Evolutionary conservation across 441 rosid genomes (phyloP).

Genomic region (Bocquillonia castaneifolia): DNA sequence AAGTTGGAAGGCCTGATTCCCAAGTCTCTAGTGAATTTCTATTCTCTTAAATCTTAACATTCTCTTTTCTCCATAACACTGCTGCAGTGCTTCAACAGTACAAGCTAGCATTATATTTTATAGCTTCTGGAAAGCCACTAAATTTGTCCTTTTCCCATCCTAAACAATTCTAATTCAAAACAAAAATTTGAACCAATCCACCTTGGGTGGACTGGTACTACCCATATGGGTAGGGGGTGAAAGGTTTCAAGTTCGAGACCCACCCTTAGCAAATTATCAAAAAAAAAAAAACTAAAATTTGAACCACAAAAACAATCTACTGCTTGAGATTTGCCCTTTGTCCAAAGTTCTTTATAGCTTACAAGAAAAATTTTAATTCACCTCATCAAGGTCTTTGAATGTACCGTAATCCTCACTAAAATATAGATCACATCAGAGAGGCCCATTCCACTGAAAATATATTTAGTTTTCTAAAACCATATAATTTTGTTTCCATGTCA

Average conservation of each 20-base stretch:
- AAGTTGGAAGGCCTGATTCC: neutral
- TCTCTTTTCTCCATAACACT: neutral
- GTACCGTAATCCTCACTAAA: neutral
- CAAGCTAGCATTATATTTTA: neutral
- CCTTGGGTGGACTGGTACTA: too few species aligned
- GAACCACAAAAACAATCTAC: too few species aligned
- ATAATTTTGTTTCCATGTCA: neutral
- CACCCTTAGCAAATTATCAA: too few species aligned
- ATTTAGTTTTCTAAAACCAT: neutral
- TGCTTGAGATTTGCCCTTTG: neutral
- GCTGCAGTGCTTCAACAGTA: neutral
- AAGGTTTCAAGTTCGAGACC: too few species aligned
- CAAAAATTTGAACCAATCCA: too few species aligned
- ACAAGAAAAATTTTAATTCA: neutral
- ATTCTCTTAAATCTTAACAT: neutral
- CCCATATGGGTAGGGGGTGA: too few species aligned
- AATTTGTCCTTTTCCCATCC: too few species aligned
- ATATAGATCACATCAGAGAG: too few species aligned
- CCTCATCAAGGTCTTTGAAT: neutral
- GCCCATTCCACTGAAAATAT: too few species aligned
- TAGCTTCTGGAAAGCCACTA: neutral
- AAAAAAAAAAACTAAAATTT: too few species aligned
- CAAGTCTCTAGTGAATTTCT: neutral
- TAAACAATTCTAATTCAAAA: too few species aligned
- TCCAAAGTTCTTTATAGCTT: neutral